phyloP scores from a whole-genome alignment of 257 asterid species.

The Capsicum rhomboideum region DNA sequence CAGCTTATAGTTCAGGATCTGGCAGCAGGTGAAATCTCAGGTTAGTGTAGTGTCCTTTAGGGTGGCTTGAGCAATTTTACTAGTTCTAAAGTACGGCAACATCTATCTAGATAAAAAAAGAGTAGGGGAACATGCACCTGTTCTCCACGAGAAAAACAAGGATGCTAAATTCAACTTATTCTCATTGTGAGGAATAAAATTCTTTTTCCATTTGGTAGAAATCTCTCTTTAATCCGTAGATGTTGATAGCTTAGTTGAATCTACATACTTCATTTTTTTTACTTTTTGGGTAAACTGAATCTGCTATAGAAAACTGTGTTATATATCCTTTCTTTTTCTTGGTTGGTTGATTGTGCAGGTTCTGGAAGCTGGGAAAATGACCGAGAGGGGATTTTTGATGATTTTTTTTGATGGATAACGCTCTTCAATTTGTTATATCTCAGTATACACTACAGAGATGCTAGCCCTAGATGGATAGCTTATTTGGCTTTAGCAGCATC shows the following conservation, averaged over 20 bases:
- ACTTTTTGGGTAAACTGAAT: conserved; percentile 14
- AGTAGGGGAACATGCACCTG: not conserved
- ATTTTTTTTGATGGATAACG: conserved; percentile 85
- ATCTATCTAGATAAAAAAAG: not conserved
- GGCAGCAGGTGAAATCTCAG: conserved; percentile 80
- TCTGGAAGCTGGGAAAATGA: conserved; percentile 68
- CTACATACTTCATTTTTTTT: conserved; percentile 22
- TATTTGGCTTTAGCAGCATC: conserved; percentile 27
- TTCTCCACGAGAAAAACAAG: not conserved
- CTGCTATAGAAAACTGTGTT: conserved; percentile 21
- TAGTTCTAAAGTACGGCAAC: conserved; percentile 14
- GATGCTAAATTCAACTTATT: not conserved
- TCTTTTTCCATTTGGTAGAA: conserved; percentile 12
- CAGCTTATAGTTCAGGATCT: conserved; percentile 95
- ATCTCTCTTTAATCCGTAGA: conserved; percentile 13
- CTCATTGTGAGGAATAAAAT: not conserved
- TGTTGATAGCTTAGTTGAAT: conserved; percentile 21
- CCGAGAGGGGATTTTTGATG: conserved; percentile 94
- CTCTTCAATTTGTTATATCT: conserved; percentile 21
- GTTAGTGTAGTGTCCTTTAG: conserved; percentile 58
- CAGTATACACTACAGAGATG: conserved; percentile 21
- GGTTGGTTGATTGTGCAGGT: conserved; percentile 90
- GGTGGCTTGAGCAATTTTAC: conserved; percentile 18
- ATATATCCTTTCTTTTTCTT: conserved; percentile 42
- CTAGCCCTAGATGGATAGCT: conserved; percentile 23